These are phyloP conservation scores for Phytophthora cryptogea DNA, from an alignment of 352 stramenopile species.

Conservation along the genomic window DNA sequence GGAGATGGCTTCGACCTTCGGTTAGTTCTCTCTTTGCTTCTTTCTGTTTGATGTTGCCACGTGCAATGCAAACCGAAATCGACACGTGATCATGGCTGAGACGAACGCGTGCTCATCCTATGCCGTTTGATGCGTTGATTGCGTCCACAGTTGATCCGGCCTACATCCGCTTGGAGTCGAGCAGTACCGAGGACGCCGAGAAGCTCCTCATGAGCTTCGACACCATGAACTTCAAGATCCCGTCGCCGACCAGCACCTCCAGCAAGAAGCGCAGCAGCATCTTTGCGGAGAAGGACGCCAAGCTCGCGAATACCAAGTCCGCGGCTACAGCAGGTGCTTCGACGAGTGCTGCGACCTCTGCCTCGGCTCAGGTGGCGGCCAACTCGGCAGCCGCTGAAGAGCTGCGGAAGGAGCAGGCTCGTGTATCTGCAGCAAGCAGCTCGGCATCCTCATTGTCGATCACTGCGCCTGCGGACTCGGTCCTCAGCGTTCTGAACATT, in stretches of 20 bases:
- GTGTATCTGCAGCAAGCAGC: constrained; percentile 22
- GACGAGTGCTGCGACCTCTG: constrained; percentile 33
- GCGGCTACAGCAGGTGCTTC: constrained; percentile 3
- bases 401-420: constrained; percentile 41
- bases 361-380: constrained; percentile 35
- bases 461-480: constrained; percentile 33
- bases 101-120: constrained; percentile 48
- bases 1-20: constrained; percentile 71
- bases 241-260: constrained; percentile 70
- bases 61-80: constrained; percentile 39
- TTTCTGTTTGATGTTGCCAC: constrained; percentile 41
- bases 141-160: constrained; percentile 53
- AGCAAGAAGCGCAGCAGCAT: constrained; percentile 51
- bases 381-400: constrained; percentile 39
- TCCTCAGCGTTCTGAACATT: constrained; percentile 54
- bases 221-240: constrained; percentile 84
- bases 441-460: constrained; percentile 35
- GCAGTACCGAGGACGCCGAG: constrained; percentile 59
- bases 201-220: constrained; percentile 90
- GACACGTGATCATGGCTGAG: constrained; percentile 35
- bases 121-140: constrained; percentile 39
- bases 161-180: constrained; percentile 49
- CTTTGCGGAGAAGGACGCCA: constrained; percentile 43
- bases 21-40: constrained; percentile 63
- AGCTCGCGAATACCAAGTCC: constrained; percentile 11